Evolutionary conservation across 768 basidiomycete genomes (phyloP).

Genomic region (Pleurotus giganteus): DNA sequence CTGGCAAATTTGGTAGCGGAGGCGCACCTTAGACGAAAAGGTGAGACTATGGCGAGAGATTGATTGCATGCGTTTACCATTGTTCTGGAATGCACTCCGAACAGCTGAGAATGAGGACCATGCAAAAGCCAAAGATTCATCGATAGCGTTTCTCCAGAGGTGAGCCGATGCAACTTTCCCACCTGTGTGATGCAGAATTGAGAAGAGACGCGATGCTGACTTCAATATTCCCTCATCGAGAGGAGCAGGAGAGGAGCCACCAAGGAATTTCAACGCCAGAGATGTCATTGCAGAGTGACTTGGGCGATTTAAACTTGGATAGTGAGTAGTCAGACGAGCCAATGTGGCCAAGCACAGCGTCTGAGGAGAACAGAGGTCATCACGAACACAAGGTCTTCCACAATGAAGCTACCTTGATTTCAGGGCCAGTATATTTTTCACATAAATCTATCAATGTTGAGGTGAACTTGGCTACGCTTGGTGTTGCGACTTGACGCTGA

Average conservation of each 20-base stretch:
- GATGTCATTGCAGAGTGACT: conserved; percentile 50
- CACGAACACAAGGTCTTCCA: not conserved
- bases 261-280: conserved; percentile 54
- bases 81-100: conserved; percentile 55
- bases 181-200: conserved; percentile 65
- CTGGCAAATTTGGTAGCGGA: not conserved
- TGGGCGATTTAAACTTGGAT: conserved; percentile 65
- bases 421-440: conserved; percentile 47
- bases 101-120: conserved; percentile 59
- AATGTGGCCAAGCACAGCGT: conserved; percentile 48
- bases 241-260: conserved; percentile 47
- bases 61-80: conserved; percentile 34
- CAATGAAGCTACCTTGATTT: conserved; percentile 48
- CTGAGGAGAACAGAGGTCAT: conserved; percentile 21
- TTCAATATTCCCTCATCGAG: conserved; percentile 36
- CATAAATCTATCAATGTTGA: conserved; percentile 52
- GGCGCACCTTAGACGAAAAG: not conserved
- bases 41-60: not conserved
- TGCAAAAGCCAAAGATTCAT: conserved; percentile 65
- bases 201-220: conserved; percentile 57
- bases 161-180: conserved; percentile 75
- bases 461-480: conserved; percentile 72
- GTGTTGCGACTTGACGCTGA: conserved; percentile 72
- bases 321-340: conserved; percentile 53
- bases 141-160: conserved; percentile 74